phyloP scores from a whole-genome alignment of 495 filamentous ascomycete genomes.

The Daldinia bambusicola region DNA sequence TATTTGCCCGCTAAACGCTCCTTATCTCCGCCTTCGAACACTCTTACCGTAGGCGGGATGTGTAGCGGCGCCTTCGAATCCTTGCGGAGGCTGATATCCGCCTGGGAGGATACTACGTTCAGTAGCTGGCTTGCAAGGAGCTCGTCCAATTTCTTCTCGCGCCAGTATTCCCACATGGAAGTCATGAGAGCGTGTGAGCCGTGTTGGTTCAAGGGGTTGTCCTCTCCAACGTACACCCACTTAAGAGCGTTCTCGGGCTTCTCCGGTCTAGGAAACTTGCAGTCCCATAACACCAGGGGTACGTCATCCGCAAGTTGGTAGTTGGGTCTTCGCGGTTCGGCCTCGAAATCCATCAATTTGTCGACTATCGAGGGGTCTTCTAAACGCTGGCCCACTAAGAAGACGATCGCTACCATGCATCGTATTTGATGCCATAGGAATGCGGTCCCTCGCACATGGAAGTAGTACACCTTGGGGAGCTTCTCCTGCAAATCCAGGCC shows the following conservation, averaged over 20 bases:
- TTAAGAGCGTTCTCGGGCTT: conserved; percentile 67
- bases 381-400: conserved; percentile 89
- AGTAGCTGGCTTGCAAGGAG: conserved; percentile 76
- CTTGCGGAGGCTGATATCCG: conserved; percentile 46
- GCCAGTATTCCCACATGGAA: conserved; percentile 82
- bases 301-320: conserved; percentile 92
- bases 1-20: conserved; percentile 72
- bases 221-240: conserved; percentile 80
- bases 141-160: conserved; percentile 88
- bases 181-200: conserved; percentile 75
- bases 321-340: conserved; percentile 75
- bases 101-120: conserved; percentile 66
- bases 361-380: conserved; percentile 77
- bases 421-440: conserved; percentile 99
- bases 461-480: conserved; percentile 79
- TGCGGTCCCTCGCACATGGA: conserved; percentile 87
- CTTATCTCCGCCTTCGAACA: conserved; percentile 76
- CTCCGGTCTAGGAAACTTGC: conserved; percentile 73
- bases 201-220: conserved; percentile 60
- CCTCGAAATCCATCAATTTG: conserved; percentile 75
- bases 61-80: conserved; percentile 29
- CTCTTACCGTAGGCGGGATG: conserved; percentile 60
- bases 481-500: conserved; percentile 17
- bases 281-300: conserved; percentile 95
- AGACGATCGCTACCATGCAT: conserved; percentile 87